phyloP scores from a whole-genome alignment of 2,329 filamentous ascomycete genomes.

The Raffaelea albimanens region DNA sequence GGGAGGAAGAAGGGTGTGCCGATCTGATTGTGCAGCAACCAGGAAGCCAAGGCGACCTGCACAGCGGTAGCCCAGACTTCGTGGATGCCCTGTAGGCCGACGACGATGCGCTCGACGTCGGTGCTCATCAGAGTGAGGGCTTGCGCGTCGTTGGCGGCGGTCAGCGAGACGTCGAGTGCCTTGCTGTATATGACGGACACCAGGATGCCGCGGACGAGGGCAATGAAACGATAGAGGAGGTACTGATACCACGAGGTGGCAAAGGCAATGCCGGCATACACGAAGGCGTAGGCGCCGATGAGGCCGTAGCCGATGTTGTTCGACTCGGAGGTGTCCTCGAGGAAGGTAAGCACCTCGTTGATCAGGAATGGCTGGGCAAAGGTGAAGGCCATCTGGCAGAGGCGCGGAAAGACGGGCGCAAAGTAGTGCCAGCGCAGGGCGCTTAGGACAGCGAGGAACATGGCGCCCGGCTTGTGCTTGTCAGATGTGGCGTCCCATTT shows the following conservation, averaged over 20 bases:
- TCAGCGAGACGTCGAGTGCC: conserved; percentile 13
- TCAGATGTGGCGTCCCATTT: not conserved
- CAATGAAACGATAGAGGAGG: not conserved
- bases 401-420: conserved; percentile 27
- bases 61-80: conserved; percentile 13
- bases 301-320: conserved; percentile 2
- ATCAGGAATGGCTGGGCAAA: conserved; percentile 26
- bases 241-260: not conserved
- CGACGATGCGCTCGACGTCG: conserved; percentile 18
- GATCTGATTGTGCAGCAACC: conserved; percentile 8
- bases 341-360: not conserved
- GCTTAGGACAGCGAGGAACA: conserved; percentile 27
- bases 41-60: conserved; percentile 8
- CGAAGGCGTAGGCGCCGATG: conserved; percentile 1
- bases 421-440: conserved; percentile 16
- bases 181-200: conserved; percentile 20
- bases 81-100: conserved; percentile 15
- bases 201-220: not conserved
- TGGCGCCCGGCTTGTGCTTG: not conserved
- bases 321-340: not conserved
- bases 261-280: conserved; percentile 3
- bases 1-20: conserved; percentile 1
- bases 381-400: conserved; percentile 20
- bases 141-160: conserved; percentile 9
- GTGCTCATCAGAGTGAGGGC: conserved; percentile 21